Evolutionary conservation across 306 rosid species (phyloP), one percentile per base, ranked within the genome.

Genomic region (Ochetophila trinervis): DNA sequence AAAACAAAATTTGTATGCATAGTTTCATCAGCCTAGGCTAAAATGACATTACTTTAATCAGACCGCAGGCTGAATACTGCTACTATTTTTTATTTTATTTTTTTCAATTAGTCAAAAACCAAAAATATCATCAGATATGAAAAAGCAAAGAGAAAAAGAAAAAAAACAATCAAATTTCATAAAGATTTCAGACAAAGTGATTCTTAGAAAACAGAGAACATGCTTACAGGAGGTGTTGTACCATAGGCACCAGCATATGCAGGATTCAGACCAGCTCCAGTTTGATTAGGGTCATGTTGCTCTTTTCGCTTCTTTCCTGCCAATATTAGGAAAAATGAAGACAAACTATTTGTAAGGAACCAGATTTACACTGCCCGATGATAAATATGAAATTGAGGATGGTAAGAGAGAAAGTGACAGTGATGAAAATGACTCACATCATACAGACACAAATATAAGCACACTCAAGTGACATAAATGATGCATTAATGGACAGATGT

Each of bases 271-370:
- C 95, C 96, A 85, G 78, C 74, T 74, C 82, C 96, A 48, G 90
- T 92, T 81, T 86, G 94, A 84, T 77, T 86, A 75, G 90, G 82
- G 80, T 94, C 97, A 62, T 79, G 84, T 57, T 94, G 99, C 63
- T 94, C 99, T 80, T 88, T 94, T 51, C 91, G 74, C 73, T 94
- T 94, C 82, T 84, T 90, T 66, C 90, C 99, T 90, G 88, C 69
- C 71, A 40, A 68, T 40, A 65, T 37, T 27, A 54, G 18, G 13
- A 44, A 58, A 37, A 61, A 4, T 27, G n/a, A 71, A 12, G 40
- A 42, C 2, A 35, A 6, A 40, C 48, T 49, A 17, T 59, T 3
- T 56, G 51, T 22, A 17, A 18, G 70, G 58, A 68, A 53, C 48
- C 18, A 61, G 18, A 45, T 47, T 32, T 67, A 34, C 52, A 27